Base-by-base conservation (phyloP, 75 land plant genomes). In the Gnetum montanum region DNA sequence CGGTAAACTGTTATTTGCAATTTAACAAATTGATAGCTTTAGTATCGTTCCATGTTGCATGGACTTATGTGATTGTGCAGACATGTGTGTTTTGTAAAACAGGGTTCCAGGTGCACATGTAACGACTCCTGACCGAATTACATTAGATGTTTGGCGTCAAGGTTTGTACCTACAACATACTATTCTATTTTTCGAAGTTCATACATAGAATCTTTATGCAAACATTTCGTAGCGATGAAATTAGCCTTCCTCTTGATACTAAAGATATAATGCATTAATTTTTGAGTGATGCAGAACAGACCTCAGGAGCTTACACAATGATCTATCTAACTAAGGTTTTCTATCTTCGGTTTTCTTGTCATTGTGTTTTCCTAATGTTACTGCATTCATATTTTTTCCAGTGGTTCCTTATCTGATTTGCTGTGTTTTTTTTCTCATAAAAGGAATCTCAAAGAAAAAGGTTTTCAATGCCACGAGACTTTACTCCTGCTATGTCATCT, bases 111-210 rank as follows among this genome's bases (percentile, higher is more conserved):
- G 79, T 62, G 34, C 31, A 16, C 83, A 83, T 70, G 63, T 58
- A 13, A 79, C 57, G 49, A 58, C 58, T 57, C 61, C 33, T 29
- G 88, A 86, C 34, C 76, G 79, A 18, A 86, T 86, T 8, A 86
- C 88, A 7, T 53, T 86, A 19, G 45, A 54, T 68, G 83, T 70
- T 57, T 22, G 43, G 31, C 37, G 26, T 19, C 29, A 13, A 31
- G 51, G n/a, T 10, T 38, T 19, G 28, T 53, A 8, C 36, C 18
- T 31, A 15, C 4, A 31, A 53, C 12, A 25, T 53, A 31, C 31
- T 53, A 36, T 24, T 6, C 8, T 53, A n/a, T n/a, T 29, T 49
- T 49, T 37, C 60, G 2, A 11, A 15, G 41, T 10, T 40, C 10
- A 10, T 10, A 10, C 41, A 10, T 40, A 40, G 15, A 40, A 15